Evolutionary conservation across 257 asterid genomes (phyloP).

Genomic region (Misopates orontium): DNA sequence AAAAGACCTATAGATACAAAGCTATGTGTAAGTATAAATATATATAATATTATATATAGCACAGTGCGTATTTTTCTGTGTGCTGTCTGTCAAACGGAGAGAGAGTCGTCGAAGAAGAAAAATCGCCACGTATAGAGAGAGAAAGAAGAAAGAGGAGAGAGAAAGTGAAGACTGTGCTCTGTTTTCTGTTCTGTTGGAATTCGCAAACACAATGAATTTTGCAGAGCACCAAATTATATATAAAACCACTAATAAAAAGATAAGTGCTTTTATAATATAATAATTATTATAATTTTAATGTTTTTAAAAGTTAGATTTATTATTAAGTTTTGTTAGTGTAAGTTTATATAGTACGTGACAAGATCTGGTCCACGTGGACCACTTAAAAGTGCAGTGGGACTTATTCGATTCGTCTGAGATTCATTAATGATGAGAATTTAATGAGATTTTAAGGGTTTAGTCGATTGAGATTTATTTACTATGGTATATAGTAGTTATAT

Average conservation of each 20-base stretch:
- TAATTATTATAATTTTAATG: no score
- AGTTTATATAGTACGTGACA: neutral
- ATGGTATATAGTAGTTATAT: no score
- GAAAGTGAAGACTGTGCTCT: neutral
- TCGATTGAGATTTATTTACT: neutral
- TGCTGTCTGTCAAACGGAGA: conserved; percentile 10
- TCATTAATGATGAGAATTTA: neutral
- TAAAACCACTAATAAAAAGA: conserved; percentile 1
- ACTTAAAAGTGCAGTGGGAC: neutral
- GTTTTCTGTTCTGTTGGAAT: neutral
- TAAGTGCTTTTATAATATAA: neutral
- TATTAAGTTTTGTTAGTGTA: no score
- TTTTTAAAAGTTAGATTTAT: no score
- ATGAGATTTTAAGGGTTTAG: neutral
- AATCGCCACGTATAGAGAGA: conserved; percentile 31
- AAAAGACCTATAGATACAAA: conserved; percentile 13
- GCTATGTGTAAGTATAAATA: neutral
- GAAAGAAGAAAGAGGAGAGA: neutral
- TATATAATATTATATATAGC: no score
- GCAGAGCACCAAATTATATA: conserved; percentile 27
- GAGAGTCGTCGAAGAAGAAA: conserved; percentile 19
- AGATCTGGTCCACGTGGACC: neutral
- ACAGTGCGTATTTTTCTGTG: neutral
- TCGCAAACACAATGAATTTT: neutral
- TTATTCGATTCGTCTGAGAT: no score